Evolutionary conservation across 2,329 filamentous ascomycete species (phyloP).

Genomic region (Sclerotinia spermophila): DNA sequence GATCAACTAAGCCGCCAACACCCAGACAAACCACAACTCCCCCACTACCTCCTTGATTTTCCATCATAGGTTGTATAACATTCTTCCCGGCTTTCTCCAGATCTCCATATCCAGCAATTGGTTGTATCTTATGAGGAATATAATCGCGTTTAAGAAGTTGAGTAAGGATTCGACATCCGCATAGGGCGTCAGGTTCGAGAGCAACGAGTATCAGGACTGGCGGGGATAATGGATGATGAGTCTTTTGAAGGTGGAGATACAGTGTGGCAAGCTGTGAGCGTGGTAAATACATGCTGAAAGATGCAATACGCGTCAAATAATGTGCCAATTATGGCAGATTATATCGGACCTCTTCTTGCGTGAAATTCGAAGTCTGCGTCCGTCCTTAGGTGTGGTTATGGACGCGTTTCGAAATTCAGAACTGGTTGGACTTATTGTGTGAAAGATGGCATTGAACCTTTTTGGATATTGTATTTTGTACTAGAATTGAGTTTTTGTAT

Average conservation of each 20-base stretch:
- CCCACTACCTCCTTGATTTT: conserved; percentile 75
- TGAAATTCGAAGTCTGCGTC: background rate
- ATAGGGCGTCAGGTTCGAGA: conserved; percentile 92
- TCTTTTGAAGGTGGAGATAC: conserved; percentile 82
- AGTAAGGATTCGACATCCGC: conserved; percentile 90
- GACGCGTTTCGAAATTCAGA: conserved; percentile 2
- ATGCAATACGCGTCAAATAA: conserved; percentile 20
- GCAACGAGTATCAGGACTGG: conserved; percentile 89
- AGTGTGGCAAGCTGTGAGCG: conserved; percentile 84
- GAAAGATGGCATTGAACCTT: conserved; percentile 1
- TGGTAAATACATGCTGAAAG: conserved; percentile 79
- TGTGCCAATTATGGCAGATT: conserved; percentile 18
- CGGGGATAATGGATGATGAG: conserved; percentile 83
- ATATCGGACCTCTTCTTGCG: background rate
- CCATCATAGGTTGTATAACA: conserved; percentile 81
- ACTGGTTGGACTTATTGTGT: background rate
- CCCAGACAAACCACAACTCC: conserved; percentile 90
- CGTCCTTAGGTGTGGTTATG: background rate
- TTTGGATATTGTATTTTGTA: background rate
- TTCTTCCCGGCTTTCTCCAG: conserved; percentile 75
- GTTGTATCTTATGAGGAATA: conserved; percentile 95
- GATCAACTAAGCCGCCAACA: conserved; percentile 85
- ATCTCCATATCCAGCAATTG: conserved; percentile 88
- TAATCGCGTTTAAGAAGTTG: conserved; percentile 95
- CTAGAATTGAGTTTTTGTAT: background rate